phyloP scores from a whole-genome alignment of 2,329 filamentous ascomycete species.

The Xenoacremonium recifei region DNA sequence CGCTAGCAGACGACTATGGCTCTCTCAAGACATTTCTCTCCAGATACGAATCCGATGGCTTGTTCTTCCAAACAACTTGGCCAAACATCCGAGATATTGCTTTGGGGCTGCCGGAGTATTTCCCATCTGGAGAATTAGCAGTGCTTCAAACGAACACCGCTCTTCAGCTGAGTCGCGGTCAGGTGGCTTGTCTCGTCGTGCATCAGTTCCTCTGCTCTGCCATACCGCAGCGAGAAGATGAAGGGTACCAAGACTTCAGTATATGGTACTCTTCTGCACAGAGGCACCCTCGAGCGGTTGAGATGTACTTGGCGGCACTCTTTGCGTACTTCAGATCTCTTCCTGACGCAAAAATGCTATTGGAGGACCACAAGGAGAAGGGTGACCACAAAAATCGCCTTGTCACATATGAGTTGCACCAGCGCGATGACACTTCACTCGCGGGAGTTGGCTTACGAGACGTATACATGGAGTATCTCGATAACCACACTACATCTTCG shows the following conservation, averaged over 20 bases:
- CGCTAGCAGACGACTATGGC: constrained; percentile 18
- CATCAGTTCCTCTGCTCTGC: constrained; percentile 32
- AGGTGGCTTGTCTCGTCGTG: constrained; percentile 28
- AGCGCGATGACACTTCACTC: neutral
- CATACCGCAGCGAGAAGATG: constrained; percentile 17
- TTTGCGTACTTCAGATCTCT: constrained; percentile 27
- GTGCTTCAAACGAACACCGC: constrained; percentile 12
- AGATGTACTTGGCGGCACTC: constrained; percentile 29
- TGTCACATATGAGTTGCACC: constrained; percentile 23
- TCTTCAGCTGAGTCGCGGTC: constrained; percentile 19
- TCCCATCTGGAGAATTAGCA: constrained; percentile 15
- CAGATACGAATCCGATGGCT: neutral
- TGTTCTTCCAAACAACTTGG: constrained; percentile 19
- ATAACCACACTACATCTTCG: constrained; percentile 23
- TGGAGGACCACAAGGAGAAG: neutral
- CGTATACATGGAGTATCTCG: constrained; percentile 14
- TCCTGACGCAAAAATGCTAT: constrained; percentile 3
- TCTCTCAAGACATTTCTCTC: constrained; percentile 13
- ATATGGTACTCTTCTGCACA: constrained; percentile 33
- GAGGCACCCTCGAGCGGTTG: constrained; percentile 26
- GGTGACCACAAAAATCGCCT: accelerated
- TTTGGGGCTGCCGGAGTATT: constrained; percentile 16
- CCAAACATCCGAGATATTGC: constrained; percentile 21
- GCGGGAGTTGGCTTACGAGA: constrained; percentile 7
- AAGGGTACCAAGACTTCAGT: constrained; percentile 31